phyloP scores from a whole-genome alignment of 495 filamentous ascomycete genomes.

The Pyrenopolyporus hunteri region DNA sequence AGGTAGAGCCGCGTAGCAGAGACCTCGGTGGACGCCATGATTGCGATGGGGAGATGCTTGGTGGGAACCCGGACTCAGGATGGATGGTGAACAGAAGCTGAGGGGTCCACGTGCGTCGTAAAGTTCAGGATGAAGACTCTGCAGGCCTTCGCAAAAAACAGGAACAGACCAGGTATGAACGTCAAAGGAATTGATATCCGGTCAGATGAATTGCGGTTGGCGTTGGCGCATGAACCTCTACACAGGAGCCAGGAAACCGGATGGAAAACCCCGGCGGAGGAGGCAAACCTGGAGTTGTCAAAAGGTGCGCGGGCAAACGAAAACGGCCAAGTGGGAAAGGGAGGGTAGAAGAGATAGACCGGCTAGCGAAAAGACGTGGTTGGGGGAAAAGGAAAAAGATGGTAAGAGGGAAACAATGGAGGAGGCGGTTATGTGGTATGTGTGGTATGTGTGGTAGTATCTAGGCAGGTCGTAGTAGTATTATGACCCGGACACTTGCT shows the following conservation, averaged over 20 bases:
- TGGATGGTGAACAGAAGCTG: slow-evolving; percentile 1
- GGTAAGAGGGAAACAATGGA: too few relatives aligned
- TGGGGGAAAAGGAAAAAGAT: slow-evolving; percentile 3
- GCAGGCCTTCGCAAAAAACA: slow-evolving; percentile 8
- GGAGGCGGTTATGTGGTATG: too few relatives aligned
- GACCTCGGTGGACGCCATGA: slow-evolving; percentile 70
- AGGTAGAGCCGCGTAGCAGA: slow-evolving; percentile 94
- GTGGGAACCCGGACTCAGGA: slow-evolving; percentile 14
- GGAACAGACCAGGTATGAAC: slow-evolving; percentile 10
- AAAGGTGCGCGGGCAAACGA: slow-evolving; percentile 13
- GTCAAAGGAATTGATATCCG: neutral
- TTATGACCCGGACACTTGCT: slow-evolving; percentile 7
- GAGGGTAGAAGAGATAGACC: slow-evolving; percentile 22
- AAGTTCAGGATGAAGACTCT: neutral
- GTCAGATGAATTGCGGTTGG: slow-evolving; percentile 12
- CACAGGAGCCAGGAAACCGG: neutral
- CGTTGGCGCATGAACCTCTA: slow-evolving; percentile 1
- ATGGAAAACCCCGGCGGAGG: slow-evolving; percentile 28
- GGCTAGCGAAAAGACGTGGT: slow-evolving; percentile 13
- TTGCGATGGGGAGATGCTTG: slow-evolving; percentile 24
- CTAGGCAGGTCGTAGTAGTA: slow-evolving; percentile 10
- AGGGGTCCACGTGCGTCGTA: slow-evolving; percentile 8
- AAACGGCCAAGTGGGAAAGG: slow-evolving; percentile 12
- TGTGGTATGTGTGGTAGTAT: slow-evolving; percentile 2
- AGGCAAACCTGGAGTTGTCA: slow-evolving; percentile 28